phyloP scores from a whole-genome alignment of 164 flowering plant genomes.

The Chloranthus sessilifolius region DNA sequence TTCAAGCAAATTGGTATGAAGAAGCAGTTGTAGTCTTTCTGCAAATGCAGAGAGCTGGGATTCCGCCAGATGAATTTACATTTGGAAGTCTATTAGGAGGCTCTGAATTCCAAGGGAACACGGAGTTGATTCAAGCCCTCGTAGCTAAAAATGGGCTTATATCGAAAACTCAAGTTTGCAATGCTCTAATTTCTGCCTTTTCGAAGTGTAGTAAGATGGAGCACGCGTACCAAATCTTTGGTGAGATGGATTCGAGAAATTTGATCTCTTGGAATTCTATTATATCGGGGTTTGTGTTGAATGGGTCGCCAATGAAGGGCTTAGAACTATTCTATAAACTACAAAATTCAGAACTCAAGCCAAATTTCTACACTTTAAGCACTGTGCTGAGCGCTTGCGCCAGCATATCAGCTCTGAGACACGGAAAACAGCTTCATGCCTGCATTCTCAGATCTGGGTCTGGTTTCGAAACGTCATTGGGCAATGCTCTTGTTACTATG shows the following conservation, averaged over 20 bases:
- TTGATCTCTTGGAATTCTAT: slow-evolving; percentile 73
- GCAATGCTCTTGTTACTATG: slow-evolving; percentile 53
- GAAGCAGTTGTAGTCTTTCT: slow-evolving; percentile 35
- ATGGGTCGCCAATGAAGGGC: slow-evolving; percentile 36
- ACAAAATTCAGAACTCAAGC: slow-evolving; percentile 27
- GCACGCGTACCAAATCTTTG: slow-evolving; percentile 40
- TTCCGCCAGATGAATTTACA: slow-evolving; percentile 62
- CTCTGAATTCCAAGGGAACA: slow-evolving; percentile 25
- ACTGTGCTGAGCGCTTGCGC: slow-evolving; percentile 50
- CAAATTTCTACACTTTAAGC: slow-evolving; percentile 46
- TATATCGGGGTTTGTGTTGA: slow-evolving; percentile 48
- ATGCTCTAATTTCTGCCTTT: slow-evolving; percentile 62
- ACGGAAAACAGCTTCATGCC: slow-evolving; percentile 61
- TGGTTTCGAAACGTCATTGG: slow-evolving; percentile 29
- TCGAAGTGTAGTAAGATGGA: slow-evolving; percentile 34
- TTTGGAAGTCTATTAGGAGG: slow-evolving; percentile 54
- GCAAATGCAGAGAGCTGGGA: slow-evolving; percentile 48
- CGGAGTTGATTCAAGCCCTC: slow-evolving; percentile 48
- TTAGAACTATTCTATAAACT: slow-evolving; percentile 41
- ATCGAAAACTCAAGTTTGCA: slow-evolving; percentile 39
- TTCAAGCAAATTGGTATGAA: slow-evolving; percentile 25
- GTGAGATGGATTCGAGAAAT: slow-evolving; percentile 34
- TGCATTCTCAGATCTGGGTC: slow-evolving; percentile 37
- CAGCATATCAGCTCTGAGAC: slow-evolving; percentile 34
- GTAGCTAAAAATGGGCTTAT: slow-evolving; percentile 43